Evolutionary conservation across 2,329 filamentous ascomycete species (phyloP).

Genomic region (Microthyrium microscopicum): DNA sequence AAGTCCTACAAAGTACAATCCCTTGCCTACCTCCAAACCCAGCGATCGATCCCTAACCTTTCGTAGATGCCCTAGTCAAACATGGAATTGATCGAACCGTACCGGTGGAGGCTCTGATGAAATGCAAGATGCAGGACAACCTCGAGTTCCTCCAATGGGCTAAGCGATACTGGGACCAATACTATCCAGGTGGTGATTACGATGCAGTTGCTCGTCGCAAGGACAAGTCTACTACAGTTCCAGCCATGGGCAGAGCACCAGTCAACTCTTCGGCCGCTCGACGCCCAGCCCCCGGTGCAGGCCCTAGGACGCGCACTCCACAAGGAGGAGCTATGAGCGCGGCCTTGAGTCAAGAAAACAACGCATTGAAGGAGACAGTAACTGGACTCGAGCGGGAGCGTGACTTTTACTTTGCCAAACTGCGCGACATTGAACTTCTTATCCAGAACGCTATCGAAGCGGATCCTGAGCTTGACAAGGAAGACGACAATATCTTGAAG

Average conservation of each 20-base stretch:
- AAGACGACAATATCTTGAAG: constrained; percentile 82
- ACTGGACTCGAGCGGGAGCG: constrained; percentile 84
- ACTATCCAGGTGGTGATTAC: constrained; percentile 94
- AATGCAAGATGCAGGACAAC: constrained; percentile 99
- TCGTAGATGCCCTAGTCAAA: constrained; percentile 62
- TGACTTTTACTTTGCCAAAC: constrained; percentile 98
- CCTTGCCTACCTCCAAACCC: background rate
- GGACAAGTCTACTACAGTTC: constrained; percentile 43
- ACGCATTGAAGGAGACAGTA: constrained; percentile 87
- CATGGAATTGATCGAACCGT: constrained; percentile 82
- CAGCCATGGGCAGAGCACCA: constrained; percentile 43
- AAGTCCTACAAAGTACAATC: constrained; percentile 77
- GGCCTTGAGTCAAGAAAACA: constrained; percentile 70
- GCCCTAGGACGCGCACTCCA: constrained; percentile 24
- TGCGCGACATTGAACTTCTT: constrained; percentile 88
- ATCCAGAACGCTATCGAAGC: constrained; percentile 87
- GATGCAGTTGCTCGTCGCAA: constrained; percentile 78
- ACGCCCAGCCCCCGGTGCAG: constrained; percentile 26
- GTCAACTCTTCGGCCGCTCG: constrained; percentile 30
- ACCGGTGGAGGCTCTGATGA: constrained; percentile 74
- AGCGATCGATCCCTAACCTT: background rate
- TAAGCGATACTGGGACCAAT: constrained; percentile 95
- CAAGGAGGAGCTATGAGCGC: constrained; percentile 40
- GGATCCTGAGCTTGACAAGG: constrained; percentile 84
- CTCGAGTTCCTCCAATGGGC: constrained; percentile 96